Evolutionary conservation across 139 green algal genomes (phyloP).

Genomic region (Coelastrella sp.): DNA sequence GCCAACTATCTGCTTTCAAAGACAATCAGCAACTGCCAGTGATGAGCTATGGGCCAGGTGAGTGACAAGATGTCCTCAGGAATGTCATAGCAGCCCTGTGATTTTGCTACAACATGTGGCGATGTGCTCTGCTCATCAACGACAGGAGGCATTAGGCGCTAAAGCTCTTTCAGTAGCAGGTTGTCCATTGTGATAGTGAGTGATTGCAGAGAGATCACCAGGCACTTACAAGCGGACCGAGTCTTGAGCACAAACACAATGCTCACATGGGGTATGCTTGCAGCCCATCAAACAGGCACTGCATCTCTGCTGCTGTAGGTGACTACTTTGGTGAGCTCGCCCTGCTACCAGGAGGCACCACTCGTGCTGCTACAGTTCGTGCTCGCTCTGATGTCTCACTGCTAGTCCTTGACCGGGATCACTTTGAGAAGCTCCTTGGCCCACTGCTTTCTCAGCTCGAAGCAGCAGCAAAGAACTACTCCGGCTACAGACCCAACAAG

Average conservation of each 20-base stretch:
- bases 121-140: no score
- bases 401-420: slow-evolving; percentile 69
- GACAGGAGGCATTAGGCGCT: no score
- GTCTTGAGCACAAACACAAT: no score
- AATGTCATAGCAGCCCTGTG: not conserved
- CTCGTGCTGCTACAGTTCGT: slow-evolving; percentile 84
- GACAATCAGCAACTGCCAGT: slow-evolving; percentile 54
- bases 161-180: no score
- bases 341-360: slow-evolving; percentile 81
- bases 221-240: no score
- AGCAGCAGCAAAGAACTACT: slow-evolving; percentile 39
- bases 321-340: slow-evolving; percentile 93
- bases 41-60: slow-evolving; percentile 53
- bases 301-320: slow-evolving; percentile 1
- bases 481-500: slow-evolving; percentile 29
- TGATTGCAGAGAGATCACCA: no score
- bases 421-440: slow-evolving; percentile 57
- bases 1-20: slow-evolving; percentile 74
- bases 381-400: slow-evolving; percentile 66
- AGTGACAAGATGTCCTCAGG: not conserved
- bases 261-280: no score
- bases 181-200: no score
- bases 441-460: slow-evolving; percentile 55
- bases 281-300: not conserved
- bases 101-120: no score